Evolutionary conservation across 2,329 filamentous ascomycete genomes (phyloP).

Genomic region (Sarocladium kiliense): DNA sequence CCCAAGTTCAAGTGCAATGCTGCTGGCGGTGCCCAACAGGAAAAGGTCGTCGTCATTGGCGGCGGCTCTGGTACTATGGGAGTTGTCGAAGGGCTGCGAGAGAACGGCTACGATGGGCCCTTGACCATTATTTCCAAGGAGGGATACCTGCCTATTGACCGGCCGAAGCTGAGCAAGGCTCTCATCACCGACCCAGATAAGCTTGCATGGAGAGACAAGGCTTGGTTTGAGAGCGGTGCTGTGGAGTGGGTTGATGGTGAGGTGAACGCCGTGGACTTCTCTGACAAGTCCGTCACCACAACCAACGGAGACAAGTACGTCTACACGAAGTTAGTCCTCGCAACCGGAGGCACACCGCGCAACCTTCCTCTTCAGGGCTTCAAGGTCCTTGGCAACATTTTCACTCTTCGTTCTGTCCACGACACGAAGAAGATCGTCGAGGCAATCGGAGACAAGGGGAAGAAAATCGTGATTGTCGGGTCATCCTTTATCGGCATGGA

Average conservation of each 20-base stretch:
- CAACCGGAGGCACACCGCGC: constrained; percentile 76
- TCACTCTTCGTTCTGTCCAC: constrained; percentile 71
- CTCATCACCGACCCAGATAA: constrained; percentile 77
- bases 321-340: constrained; percentile 87
- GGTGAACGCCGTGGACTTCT: constrained; percentile 74
- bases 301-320: constrained; percentile 63
- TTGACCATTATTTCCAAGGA: constrained; percentile 84
- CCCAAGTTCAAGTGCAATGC: constrained; percentile 68
- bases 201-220: constrained; percentile 68
- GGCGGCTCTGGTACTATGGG: constrained; percentile 83
- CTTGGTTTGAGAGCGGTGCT: constrained; percentile 65
- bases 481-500: constrained; percentile 99
- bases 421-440: constrained; percentile 73
- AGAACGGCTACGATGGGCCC: constrained; percentile 71
- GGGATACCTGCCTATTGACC: constrained; percentile 82
- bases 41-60: constrained; percentile 79
- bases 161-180: constrained; percentile 93
- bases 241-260: constrained; percentile 56
- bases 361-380: constrained; percentile 77
- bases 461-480: constrained; percentile 89
- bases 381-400: constrained; percentile 82
- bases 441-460: constrained; percentile 74
- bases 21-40: constrained; percentile 36
- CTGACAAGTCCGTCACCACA: constrained; percentile 66
- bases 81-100: constrained; percentile 74